Base-by-base conservation (phyloP, 2,329 filamentous ascomycete species). In the Claviceps sp. region DNA sequence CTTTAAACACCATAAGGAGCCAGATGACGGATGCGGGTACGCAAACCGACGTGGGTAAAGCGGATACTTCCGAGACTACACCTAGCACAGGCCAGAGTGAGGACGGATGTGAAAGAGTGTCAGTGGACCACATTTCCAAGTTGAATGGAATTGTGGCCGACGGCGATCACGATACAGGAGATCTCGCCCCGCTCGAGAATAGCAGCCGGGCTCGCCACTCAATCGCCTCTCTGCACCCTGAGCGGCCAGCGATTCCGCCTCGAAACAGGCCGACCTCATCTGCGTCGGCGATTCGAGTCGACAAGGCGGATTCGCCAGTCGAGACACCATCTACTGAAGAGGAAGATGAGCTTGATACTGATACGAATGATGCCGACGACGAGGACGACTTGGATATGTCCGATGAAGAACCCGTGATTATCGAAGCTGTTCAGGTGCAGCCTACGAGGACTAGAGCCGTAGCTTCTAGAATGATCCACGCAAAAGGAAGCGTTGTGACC, bases 401-500 rank as follows among this genome's bases (percentile, higher is more conserved):
- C 6, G 72, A 76, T 1, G 74, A 75, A 1, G 79, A 86, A 57
- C 77, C 83, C 2, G 72, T 88, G 37, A 77, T 89, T 34, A 85
- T 82, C 54, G 82, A 87, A 60, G 77, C 87, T 50, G 80, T 76
- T 4, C 72, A 78, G 16, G 72, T 76, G 20, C 75, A 79, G 55
- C 75, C 76, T 16, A 70, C 79, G 16, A 61, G 64, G 42, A 73
- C 76, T 6, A 77, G 81, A 50, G 77, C 80, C 42, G 71, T 81
- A 47, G 76, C 78, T 2, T 81, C 85, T 1, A 80, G 85, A 51
- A 76, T 81, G 52, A 81, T 89, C 52, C 75, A 78, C 34, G 84
- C 81, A 41, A 85, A 86, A 62, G 87, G 88, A 24, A 84, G 85
- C 49, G 73, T 96, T 49, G 87, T 96, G 30, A 89, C 81, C 46